Conservation (phyloP, 257 asterid species). For the Verbascum thapsus region DNA sequence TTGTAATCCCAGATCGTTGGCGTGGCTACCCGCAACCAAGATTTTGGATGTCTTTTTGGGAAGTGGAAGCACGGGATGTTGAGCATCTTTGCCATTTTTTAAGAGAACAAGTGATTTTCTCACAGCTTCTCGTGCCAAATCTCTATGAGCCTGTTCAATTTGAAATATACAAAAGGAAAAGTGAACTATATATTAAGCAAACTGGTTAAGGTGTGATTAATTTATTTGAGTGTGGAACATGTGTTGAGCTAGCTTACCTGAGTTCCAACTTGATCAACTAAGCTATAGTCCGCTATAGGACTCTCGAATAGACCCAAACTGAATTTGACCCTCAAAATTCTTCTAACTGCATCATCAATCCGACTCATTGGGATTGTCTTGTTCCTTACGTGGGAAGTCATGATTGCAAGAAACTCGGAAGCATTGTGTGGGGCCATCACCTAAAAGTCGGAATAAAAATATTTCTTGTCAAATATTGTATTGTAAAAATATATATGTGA, state of each 20-base stretch:
- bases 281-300: conserved; percentile 29
- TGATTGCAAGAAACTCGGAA: conserved; percentile 25
- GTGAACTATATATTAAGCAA: no score
- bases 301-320: conserved; percentile 32
- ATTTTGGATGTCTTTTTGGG: conserved; percentile 23
- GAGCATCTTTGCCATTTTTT: conserved; percentile 19
- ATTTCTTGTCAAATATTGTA: no score
- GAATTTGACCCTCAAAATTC: conserved; percentile 32
- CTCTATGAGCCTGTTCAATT: conserved; percentile 20
- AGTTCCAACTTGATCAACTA: conserved; percentile 25
- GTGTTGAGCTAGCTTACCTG: conserved; percentile 3
- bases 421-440: conserved; percentile 29
- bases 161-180: no score
- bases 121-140: conserved; percentile 29
- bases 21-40: conserved; percentile 31
- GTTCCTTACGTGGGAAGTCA: conserved; percentile 17
- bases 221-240: no score
- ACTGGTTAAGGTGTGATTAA: no score
- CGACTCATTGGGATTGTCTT: conserved; percentile 19
- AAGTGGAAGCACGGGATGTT: conserved; percentile 21
- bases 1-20: conserved; percentile 30
- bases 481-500: no score
- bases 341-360: conserved; percentile 30
- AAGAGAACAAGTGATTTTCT: conserved; percentile 33
- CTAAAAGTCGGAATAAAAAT: background rate